These are phyloP conservation scores for Catenaria anguillulae DNA, from an alignment of 371 early-diverging fungal genomes.

Conservation along the genomic window DNA sequence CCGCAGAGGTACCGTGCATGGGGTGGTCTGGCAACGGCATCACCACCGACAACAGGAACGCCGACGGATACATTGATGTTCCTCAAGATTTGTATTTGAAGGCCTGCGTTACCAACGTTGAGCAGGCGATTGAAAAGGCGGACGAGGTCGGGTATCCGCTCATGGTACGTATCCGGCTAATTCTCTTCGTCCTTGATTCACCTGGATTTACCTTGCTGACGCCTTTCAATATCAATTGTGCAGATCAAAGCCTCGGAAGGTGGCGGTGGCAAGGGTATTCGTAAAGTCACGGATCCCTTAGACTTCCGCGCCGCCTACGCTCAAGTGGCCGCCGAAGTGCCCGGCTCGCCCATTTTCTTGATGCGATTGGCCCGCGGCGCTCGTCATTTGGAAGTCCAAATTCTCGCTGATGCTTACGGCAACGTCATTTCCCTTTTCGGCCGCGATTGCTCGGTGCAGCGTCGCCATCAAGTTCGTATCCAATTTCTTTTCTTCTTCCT, in stretches of 20 bases:
- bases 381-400: slow-evolving; percentile 95
- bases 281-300: slow-evolving; percentile 60
- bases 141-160: slow-evolving; percentile 86
- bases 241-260: slow-evolving; percentile 95
- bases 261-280: slow-evolving; percentile 98
- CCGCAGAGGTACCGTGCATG: slow-evolving; percentile 88
- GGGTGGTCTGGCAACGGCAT: slow-evolving; percentile 88
- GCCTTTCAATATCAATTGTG: not conserved
- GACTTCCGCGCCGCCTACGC: slow-evolving; percentile 61
- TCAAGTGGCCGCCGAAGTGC: slow-evolving; percentile 85
- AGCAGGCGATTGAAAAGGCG: slow-evolving; percentile 64
- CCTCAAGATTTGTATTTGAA: slow-evolving; percentile 59
- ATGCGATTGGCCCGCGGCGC: slow-evolving; percentile 91
- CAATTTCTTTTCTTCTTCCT: slow-evolving; percentile 13
- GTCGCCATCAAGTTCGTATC: slow-evolving; percentile 60
- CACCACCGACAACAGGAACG: slow-evolving; percentile 24
- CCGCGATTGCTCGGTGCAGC: slow-evolving; percentile 97
- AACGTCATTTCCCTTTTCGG: slow-evolving; percentile 96
- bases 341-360: slow-evolving; percentile 91
- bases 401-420: slow-evolving; percentile 90
- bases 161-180: slow-evolving; percentile 41
- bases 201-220: not conserved
- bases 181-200: not conserved
- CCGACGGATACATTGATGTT: slow-evolving; percentile 60
- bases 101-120: slow-evolving; percentile 60